Evolutionary conservation across 331 rosid genomes (phyloP), one percentile per base, ranked within the genome.

Genomic region (Rosa hybrid): DNA sequence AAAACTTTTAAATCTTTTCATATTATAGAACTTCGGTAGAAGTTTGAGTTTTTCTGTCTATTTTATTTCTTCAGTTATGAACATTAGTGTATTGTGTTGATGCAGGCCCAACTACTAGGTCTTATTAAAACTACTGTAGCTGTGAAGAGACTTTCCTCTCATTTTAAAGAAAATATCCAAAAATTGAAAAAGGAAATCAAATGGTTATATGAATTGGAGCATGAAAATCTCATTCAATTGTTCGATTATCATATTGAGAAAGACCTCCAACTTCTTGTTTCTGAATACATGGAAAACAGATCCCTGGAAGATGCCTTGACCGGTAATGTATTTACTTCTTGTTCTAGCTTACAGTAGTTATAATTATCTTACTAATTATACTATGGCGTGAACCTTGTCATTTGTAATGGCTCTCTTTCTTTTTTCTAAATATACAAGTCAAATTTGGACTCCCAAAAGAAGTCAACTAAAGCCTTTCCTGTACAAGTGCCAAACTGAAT

Each of bases 261-360:
- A 67, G 50, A 8, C 34, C 41, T 21, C 11, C 49, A 45, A 0
- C 14, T 81, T 68, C 64, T 81, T 9, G 38, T 81, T 2, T 81
- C 75, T 16, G 80, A 75, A 20, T 81, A 68, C 1, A 68, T 81
- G 84, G 54, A 68, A 75, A 67, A 75, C 1, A 1, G 14, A 34
- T 81, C 80, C 72, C 84, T 81, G 38, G 77, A 6, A 17, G 23
- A 27, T 12, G 76, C 71, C 76, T 81, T 75, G 30, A 68, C 68
- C 12, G 76, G 80, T 81, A 70, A 68, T 49, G 50, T 41, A 12
- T 34, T 53, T 53, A 5, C 59, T 53, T 50, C 50, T 46, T 46
- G 50, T 71, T 42, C 49, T 39, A 39, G 27, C 41, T 6, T 9
- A 38, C 20, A 38, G 6, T 67, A 16, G n/a, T 17, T 64, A 27